A percentile compares a stretch with the other conserved stretches of the same genome.
Conservation (phyloP, 1,139 yeast genomes). For the Geotrichum aggregatum region DNA sequence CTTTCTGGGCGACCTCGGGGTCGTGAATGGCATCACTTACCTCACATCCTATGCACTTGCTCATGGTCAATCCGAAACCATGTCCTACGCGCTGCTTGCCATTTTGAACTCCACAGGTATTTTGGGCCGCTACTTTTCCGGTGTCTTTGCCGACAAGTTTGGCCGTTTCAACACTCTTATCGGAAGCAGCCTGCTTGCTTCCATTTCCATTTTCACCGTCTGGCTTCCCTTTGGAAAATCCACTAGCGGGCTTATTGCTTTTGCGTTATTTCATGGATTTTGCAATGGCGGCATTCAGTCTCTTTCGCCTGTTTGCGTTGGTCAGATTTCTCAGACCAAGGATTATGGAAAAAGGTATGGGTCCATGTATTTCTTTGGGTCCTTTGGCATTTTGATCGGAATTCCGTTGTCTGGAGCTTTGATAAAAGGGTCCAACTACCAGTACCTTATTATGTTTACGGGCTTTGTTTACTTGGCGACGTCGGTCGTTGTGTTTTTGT, state of each 20-base stretch:
- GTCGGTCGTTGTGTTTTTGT: conserved; percentile 7
- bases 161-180: conserved; percentile 58
- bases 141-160: conserved; percentile 49
- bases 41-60: conserved; percentile 53
- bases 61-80: conserved; percentile 51
- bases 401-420: conserved; percentile 52
- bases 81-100: conserved; percentile 47
- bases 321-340: conserved; percentile 46
- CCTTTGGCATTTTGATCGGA: conserved; percentile 47
- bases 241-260: conserved; percentile 42
- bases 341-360: conserved; percentile 51
- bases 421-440: conserved; percentile 39
- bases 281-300: conserved; percentile 49
- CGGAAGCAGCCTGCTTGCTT: conserved; percentile 42
- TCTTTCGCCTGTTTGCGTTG: conserved; percentile 49
- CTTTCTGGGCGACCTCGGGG: conserved; percentile 53
- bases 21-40: conserved; percentile 52
- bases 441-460: conserved; percentile 14
- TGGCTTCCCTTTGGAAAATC: conserved; percentile 55
- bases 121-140: conserved; percentile 56
- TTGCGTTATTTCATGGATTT: conserved; percentile 51
- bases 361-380: conserved; percentile 45
- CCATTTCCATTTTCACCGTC: conserved; percentile 41
- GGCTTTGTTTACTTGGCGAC: conserved; percentile 14
- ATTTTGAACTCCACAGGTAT: conserved; percentile 58